phyloP scores from a whole-genome alignment of 179 eudicot genomes.

The Beta corolliflora region DNA sequence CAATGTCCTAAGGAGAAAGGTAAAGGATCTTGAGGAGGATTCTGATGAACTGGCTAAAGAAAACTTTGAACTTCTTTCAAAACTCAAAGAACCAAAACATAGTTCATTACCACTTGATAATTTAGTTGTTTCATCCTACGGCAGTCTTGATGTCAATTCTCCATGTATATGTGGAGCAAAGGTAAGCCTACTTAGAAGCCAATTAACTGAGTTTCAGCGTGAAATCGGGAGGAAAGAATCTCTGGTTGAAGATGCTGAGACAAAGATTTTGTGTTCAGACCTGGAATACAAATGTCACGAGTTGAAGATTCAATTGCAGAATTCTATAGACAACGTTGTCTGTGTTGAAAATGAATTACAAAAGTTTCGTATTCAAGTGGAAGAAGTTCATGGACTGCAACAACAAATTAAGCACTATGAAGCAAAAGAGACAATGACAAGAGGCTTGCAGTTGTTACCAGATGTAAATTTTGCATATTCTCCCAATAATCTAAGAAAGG shows the following conservation, averaged over 20 bases:
- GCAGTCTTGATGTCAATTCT: constrained; percentile 27
- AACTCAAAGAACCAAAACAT: constrained; percentile 53
- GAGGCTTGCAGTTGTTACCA: background rate
- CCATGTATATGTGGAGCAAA: constrained; percentile 39
- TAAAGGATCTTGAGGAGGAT: constrained; percentile 70
- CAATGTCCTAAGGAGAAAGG: constrained; percentile 50
- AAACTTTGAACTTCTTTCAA: constrained; percentile 60
- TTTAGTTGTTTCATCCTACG: constrained; percentile 33
- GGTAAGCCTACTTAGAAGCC: constrained; percentile 36
- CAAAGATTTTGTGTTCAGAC: constrained; percentile 30
- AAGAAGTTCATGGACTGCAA: constrained; percentile 29
- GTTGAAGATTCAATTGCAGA: constrained; percentile 38
- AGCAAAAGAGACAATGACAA: too few species aligned
- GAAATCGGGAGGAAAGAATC: constrained; percentile 42
- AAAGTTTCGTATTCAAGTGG: constrained; percentile 27
- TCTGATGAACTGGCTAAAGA: constrained; percentile 76
- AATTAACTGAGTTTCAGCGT: constrained; percentile 27
- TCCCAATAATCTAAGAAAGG: constrained; percentile 34
- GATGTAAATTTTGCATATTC: constrained; percentile 18
- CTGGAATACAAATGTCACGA: constrained; percentile 33
- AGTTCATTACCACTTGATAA: constrained; percentile 16
- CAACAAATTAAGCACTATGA: background rate
- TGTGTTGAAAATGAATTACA: constrained; percentile 43
- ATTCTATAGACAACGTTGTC: constrained; percentile 32
- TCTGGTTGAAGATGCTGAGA: constrained; percentile 27